Evolutionary conservation across 352 stramenopile genomes (phyloP).

Genomic region (Aphanomyces astaci): DNA sequence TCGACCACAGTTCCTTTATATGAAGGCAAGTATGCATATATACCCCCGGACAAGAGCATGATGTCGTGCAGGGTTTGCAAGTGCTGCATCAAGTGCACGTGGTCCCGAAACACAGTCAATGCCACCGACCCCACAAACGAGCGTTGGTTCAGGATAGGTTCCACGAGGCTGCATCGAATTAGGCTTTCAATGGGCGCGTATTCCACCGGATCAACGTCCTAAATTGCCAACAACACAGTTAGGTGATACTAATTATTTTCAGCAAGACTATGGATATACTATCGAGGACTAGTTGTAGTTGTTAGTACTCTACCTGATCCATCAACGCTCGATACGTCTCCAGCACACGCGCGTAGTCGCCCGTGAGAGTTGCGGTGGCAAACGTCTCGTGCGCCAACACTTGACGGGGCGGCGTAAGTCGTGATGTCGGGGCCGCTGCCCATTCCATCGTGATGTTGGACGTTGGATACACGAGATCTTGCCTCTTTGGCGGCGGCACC

Average conservation of each 20-base stretch:
- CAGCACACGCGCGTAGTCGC: background rate
- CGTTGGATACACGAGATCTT: background rate
- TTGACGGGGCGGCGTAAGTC: no score
- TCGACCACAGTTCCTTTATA: background rate
- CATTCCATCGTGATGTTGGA: slow-evolving; percentile 1
- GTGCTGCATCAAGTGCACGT: slow-evolving; percentile 4
- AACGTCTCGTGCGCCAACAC: background rate
- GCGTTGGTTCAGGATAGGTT: background rate
- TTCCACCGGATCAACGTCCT: background rate
- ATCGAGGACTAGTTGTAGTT: no score
- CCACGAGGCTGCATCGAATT: background rate
- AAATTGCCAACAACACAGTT: background rate
- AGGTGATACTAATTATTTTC: no score
- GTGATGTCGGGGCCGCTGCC: background rate
- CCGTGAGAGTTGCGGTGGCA: background rate
- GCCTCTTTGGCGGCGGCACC: background rate
- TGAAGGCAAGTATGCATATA: background rate
- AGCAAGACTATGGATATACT: no score
- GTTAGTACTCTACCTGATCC: no score
- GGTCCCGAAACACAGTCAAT: slow-evolving; percentile 5
- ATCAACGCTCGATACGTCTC: background rate
- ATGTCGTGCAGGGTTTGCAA: slow-evolving; percentile 9
- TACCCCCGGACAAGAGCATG: slow-evolving; percentile 13
- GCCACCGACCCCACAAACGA: slow-evolving; percentile 8
- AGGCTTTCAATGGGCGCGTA: slow-evolving; percentile 13